A percentile compares a stretch with the other conserved stretches of the same genome.
Evolutionary conservation across 1,284 basidiomycete genomes (phyloP).

Genomic region (Cryptococcus neoformans): DNA sequence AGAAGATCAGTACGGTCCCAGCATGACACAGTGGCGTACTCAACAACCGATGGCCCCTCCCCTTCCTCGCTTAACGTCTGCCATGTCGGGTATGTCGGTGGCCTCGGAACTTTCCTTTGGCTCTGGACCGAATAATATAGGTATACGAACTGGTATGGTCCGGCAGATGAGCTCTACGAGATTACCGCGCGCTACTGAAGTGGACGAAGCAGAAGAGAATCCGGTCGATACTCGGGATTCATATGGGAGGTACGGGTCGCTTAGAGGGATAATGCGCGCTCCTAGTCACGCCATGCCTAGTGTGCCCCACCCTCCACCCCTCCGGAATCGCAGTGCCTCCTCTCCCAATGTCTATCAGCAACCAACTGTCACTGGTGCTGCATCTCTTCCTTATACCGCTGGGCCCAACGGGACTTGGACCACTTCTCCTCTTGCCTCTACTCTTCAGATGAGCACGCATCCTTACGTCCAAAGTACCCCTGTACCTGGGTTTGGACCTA

Average conservation of each 20-base stretch:
- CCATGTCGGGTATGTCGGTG: constrained; percentile 30
- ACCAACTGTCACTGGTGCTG: constrained; percentile 13
- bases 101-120: constrained; percentile 40
- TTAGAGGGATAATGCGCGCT: constrained; percentile 34
- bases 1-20: constrained; percentile 64
- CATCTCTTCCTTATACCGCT: constrained; percentile 18
- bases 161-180: constrained; percentile 22
- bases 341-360: constrained; percentile 52
- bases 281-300: constrained; percentile 27
- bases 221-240: constrained; percentile 14
- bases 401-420: constrained; percentile 9
- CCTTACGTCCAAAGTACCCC: constrained; percentile 3
- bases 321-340: constrained; percentile 50
- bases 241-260: constrained; percentile 20
- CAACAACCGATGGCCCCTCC: constrained; percentile 56
- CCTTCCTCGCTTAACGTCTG: constrained; percentile 35
- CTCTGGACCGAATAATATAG: background rate
- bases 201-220: constrained; percentile 14
- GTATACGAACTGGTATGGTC: constrained; percentile 3
- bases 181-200: constrained; percentile 27
- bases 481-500: constrained; percentile 5
- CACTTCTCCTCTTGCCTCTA: background rate
- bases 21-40: constrained; percentile 63
- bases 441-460: background rate
- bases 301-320: constrained; percentile 34